Percentiles rank a stretch among this genome's conserved stretches.
These are phyloP conservation scores for Fusarium sacchari DNA, from an alignment of 2,329 filamentous ascomycete genomes.

Conservation along the genomic window DNA sequence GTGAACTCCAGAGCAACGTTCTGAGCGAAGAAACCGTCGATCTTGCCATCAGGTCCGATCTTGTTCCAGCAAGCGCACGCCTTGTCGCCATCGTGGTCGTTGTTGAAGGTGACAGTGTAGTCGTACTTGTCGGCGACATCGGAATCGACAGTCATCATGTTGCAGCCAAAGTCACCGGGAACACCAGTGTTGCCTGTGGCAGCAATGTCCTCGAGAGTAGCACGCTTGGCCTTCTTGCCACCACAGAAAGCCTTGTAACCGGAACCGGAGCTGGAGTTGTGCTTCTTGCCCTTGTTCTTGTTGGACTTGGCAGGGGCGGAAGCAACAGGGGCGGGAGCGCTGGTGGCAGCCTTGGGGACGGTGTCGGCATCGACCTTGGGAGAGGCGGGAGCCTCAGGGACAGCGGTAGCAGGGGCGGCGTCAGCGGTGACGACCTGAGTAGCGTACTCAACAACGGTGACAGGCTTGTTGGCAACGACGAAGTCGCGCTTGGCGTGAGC, in stretches of 20 bases:
- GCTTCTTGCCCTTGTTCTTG: constrained; percentile 14
- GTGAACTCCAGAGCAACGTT: constrained; percentile 54
- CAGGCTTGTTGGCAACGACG: constrained; percentile 50
- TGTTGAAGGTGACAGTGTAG: constrained; percentile 56
- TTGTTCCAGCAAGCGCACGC: constrained; percentile 62
- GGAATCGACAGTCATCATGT: constrained; percentile 58
- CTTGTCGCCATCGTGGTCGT: constrained; percentile 49
- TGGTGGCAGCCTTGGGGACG: constrained; percentile 3
- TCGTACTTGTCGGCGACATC: constrained; percentile 53
- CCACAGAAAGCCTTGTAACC: constrained; percentile 50
- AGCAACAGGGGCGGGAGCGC: not conserved
- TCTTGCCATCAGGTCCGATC: constrained; percentile 56
- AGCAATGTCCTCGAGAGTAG: constrained; percentile 57
- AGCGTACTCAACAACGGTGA: constrained; percentile 39
- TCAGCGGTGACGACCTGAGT: constrained; percentile 25
- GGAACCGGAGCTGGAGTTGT: constrained; percentile 29
- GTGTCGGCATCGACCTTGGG: not conserved
- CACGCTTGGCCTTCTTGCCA: constrained; percentile 55
- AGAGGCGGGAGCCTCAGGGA: not conserved
- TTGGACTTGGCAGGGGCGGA: not conserved
- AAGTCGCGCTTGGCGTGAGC: constrained; percentile 49
- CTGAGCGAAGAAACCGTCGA: constrained; percentile 61
- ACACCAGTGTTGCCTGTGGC: constrained; percentile 60
- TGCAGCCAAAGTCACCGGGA: constrained; percentile 59
- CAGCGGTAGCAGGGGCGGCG: not conserved